Base-by-base conservation (phyloP, 2,329 filamentous ascomycete genomes). In the Talaromyces piceae region DNA sequence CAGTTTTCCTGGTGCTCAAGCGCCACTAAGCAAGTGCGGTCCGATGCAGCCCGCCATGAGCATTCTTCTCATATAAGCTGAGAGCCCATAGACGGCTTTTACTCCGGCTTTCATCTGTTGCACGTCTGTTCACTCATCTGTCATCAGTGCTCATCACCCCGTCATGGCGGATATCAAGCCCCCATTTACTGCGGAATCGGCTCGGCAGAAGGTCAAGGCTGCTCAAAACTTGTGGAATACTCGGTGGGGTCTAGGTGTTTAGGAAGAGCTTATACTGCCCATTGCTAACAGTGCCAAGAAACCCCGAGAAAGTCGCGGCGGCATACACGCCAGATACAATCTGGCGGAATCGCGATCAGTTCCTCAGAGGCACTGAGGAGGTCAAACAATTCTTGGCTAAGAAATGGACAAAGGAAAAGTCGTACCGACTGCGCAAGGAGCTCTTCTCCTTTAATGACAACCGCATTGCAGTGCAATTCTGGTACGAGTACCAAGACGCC, bases 391-490 rank as follows among this genome's bases (percentile, higher is more conserved):
- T 91, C 58, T 64, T 95, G 48, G 78, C 77, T 0, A 72, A 79
- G 41, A 94, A 94, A 63, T 94, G 88, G 88, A 69, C 76, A 41
- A 79, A 75, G 18, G 89, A 94, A 66, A 72, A 79, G 41, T 81
- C 76, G 13, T 94, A 94, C 61, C 77, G 78, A 0, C 75, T 95
- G 50, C 79, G 88, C 49, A 94, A 95, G 67, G 89, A 95, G 64
- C 73, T 95, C 1, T 95, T 94, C 67, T 77, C 87, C 1, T 93
- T 89, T 61, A 76, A 72, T 0, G 83, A 83, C 31, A 75, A 91
- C 67, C 86, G 81, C 68, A 91, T 91, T 57, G 88, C 88, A 1
- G 89, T 94, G 20, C 88, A 95, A 63, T 94, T 93, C 66, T 94
- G 88, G 88, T 94, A 91, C 61, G 86, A 94, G 67, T 91, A 82